Conservation (phyloP, 257 asterid species). For the Solanum pennellii region DNA sequence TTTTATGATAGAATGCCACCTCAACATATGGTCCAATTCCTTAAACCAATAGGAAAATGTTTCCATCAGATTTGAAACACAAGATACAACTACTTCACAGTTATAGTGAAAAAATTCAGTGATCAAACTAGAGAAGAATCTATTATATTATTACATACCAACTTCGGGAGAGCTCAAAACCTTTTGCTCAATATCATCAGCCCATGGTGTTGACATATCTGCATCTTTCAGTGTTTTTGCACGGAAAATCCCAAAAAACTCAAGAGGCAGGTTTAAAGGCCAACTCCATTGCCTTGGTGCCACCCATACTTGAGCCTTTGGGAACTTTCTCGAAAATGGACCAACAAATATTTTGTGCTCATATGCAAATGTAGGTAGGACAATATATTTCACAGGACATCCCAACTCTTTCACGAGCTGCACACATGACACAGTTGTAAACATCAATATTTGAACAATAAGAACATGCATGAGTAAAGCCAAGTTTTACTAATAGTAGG, state of each 20-base stretch:
- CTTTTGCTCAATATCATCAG: constrained; percentile 84
- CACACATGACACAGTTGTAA: background rate
- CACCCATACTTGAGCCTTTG: constrained; percentile 86
- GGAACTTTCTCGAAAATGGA: constrained; percentile 93
- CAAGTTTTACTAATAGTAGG: background rate
- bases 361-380: constrained; percentile 89
- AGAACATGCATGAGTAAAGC: background rate
- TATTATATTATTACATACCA: constrained; percentile 28
- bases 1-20: constrained; percentile 93
- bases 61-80: background rate
- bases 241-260: constrained; percentile 85
- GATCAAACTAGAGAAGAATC: background rate
- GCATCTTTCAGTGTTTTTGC: constrained; percentile 53
- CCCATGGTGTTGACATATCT: constrained; percentile 66
- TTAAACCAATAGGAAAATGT: constrained; percentile 7
- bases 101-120: background rate
- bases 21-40: constrained; percentile 98
- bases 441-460: background rate
- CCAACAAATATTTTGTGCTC: constrained; percentile 98
- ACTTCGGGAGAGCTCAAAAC: constrained; percentile 90
- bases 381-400: constrained; percentile 72
- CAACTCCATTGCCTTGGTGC: constrained; percentile 99
- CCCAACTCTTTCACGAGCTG: constrained; percentile 90
- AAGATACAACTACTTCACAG: background rate
- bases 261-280: constrained; percentile 86